phyloP scores from a whole-genome alignment of 1,284 basidiomycete species.

The Sutorius eximius region DNA sequence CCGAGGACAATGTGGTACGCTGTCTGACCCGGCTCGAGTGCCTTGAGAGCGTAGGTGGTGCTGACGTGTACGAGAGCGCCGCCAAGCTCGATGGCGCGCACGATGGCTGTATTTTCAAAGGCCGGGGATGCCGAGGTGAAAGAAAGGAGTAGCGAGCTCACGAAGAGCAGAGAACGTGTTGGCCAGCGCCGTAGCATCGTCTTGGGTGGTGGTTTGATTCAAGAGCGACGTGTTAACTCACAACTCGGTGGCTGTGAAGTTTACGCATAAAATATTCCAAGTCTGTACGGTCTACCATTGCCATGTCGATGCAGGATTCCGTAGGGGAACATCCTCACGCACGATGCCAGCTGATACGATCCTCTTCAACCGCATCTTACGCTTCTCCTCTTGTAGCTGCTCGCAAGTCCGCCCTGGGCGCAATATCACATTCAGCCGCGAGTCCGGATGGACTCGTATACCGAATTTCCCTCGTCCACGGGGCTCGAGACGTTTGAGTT shows the following conservation, averaged over 20 bases:
- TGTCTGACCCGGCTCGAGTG: slow-evolving; percentile 59
- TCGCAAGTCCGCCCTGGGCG: slow-evolving; percentile 82
- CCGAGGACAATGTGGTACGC: slow-evolving; percentile 73
- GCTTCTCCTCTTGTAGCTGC: slow-evolving; percentile 64
- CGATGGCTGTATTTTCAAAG: slow-evolving; percentile 86
- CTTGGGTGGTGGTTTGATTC: slow-evolving; percentile 15
- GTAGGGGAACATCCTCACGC: slow-evolving; percentile 76
- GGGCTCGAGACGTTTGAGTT: slow-evolving; percentile 73
- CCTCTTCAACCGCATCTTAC: slow-evolving; percentile 67
- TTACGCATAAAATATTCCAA: not conserved
- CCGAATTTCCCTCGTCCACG: slow-evolving; percentile 85
- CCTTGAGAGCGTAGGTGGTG: slow-evolving; percentile 83
- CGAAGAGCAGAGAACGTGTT: slow-evolving; percentile 40
- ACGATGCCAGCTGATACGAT: slow-evolving; percentile 79
- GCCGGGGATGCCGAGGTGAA: slow-evolving; percentile 44
- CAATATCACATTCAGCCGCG: slow-evolving; percentile 78
- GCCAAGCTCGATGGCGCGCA: slow-evolving; percentile 84
- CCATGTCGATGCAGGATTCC: slow-evolving; percentile 76
- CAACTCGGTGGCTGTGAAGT: slow-evolving; percentile 16
- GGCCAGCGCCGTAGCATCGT: slow-evolving; percentile 46
- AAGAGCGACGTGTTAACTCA: slow-evolving; percentile 21
- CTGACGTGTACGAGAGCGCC: slow-evolving; percentile 83
- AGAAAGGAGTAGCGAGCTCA: slow-evolving; percentile 32
- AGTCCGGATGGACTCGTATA: slow-evolving; percentile 74
- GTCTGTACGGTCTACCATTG: slow-evolving; percentile 62